phyloP scores from a whole-genome alignment of 2,329 filamentous ascomycete species.

The Aspergillus arachidicola region DNA sequence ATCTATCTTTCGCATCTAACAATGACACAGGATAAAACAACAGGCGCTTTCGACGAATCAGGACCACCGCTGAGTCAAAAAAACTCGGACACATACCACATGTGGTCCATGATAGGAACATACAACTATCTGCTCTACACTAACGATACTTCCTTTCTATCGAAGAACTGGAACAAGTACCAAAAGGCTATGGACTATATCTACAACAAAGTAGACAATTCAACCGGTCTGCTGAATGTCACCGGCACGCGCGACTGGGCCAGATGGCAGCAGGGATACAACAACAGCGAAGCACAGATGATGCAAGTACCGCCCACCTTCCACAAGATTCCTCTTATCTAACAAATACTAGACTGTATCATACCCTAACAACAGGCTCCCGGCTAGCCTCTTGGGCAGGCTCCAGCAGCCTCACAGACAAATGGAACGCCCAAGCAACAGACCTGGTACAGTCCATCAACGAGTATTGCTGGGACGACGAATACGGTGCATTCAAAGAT shows the following conservation, averaged over 20 bases:
- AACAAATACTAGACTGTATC: slow-evolving; percentile 45
- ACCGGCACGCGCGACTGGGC: slow-evolving; percentile 57
- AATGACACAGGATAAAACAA: slow-evolving; percentile 25
- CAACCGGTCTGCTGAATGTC: slow-evolving; percentile 53
- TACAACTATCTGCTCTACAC: slow-evolving; percentile 62
- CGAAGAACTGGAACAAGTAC: slow-evolving; percentile 53
- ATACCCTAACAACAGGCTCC: slow-evolving; percentile 57
- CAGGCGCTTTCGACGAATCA: slow-evolving; percentile 39
- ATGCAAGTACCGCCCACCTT: slow-evolving; percentile 35
- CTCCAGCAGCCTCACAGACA: slow-evolving; percentile 43
- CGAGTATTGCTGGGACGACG: slow-evolving; percentile 51
- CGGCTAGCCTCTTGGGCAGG: slow-evolving; percentile 53
- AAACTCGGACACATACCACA: slow-evolving; percentile 40
- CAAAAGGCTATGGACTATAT: slow-evolving; percentile 51
- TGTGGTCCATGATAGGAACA: slow-evolving; percentile 60
- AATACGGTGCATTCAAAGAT: slow-evolving; percentile 56
- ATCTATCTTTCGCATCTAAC: slow-evolving; percentile 2
- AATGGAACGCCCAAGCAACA: slow-evolving; percentile 42
- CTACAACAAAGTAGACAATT: slow-evolving; percentile 46
- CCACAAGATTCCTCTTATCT: background rate
- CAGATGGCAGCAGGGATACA: slow-evolving; percentile 52
- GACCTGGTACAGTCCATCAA: slow-evolving; percentile 51
- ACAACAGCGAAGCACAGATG: slow-evolving; percentile 56
- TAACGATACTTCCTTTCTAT: slow-evolving; percentile 54
- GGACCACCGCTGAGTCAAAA: slow-evolving; percentile 38